Evolutionary conservation across 2,329 filamentous ascomycete genomes (phyloP).

Genomic region (Gnomoniopsis smithogilvyi): DNA sequence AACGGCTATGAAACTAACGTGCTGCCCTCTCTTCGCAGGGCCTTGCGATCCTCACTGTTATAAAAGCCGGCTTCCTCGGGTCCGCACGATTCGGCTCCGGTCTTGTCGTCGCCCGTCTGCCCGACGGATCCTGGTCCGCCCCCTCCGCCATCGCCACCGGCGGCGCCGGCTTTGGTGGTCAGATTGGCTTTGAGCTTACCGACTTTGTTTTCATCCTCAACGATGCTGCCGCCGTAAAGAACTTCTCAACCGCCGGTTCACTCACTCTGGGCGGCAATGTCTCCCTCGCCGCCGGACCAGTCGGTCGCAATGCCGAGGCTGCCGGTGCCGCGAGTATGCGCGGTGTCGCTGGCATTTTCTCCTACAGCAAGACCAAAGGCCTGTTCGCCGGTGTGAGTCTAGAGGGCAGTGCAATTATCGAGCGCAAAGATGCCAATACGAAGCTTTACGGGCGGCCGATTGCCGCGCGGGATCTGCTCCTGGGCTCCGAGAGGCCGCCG

Average conservation of each 20-base stretch:
- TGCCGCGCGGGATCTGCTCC: conserved; percentile 78
- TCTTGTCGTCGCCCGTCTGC: conserved; percentile 74
- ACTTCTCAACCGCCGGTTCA: conserved; percentile 88
- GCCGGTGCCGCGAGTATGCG: conserved; percentile 89
- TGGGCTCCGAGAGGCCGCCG: conserved; percentile 73
- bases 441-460: conserved; percentile 86
- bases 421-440: conserved; percentile 94
- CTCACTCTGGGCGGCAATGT: conserved; percentile 95
- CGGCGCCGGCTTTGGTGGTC: conserved; percentile 79
- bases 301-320: conserved; percentile 93
- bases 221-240: conserved; percentile 82
- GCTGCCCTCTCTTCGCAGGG: conserved; percentile 45
- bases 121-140: conserved; percentile 77
- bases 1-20: conserved; percentile 1
- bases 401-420: conserved; percentile 89
- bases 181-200: conserved; percentile 84
- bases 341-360: conserved; percentile 88
- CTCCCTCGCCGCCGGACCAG: conserved; percentile 87
- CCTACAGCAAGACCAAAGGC: conserved; percentile 97
- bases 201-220: conserved; percentile 99
- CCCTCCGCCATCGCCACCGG: conserved; percentile 78
- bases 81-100: conserved; percentile 80
- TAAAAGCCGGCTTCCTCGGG: conserved; percentile 84
- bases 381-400: conserved; percentile 93
- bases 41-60: conserved; percentile 79